Percentiles rank a stretch among this genome's conserved stretches.
These are phyloP conservation scores for Onygena corvina DNA, from an alignment of 2,329 filamentous ascomycete species.

Conservation along the genomic window DNA sequence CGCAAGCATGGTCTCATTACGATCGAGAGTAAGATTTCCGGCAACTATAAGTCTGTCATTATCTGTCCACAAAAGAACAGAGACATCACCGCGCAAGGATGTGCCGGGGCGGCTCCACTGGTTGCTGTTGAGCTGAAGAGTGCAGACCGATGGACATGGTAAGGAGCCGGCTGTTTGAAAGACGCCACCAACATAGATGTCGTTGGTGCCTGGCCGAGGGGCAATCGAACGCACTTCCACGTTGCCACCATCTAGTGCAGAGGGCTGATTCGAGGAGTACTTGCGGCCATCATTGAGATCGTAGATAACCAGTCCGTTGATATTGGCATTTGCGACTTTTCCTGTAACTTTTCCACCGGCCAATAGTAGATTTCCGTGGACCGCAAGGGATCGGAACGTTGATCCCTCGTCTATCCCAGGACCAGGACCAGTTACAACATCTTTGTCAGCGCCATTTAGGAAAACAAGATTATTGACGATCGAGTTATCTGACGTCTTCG, in stretches of 20 bases:
- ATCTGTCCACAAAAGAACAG: conserved; percentile 63
- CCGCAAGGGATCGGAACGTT: conserved; percentile 59
- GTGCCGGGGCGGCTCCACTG: conserved; percentile 74
- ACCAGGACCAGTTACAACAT: conserved; percentile 54
- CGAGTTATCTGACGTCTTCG: conserved; percentile 55
- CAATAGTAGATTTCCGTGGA: conserved; percentile 57
- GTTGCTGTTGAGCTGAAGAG: conserved; percentile 55
- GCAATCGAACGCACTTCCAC: conserved; percentile 66
- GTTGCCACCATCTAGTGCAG: conserved; percentile 57
- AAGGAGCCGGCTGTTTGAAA: conserved; percentile 77
- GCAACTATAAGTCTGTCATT: conserved; percentile 61
- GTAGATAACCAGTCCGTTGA: conserved; percentile 70
- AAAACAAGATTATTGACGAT: conserved; percentile 69
- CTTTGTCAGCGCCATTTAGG: conserved; percentile 60
- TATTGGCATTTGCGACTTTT: conserved; percentile 46
- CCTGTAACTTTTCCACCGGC: conserved; percentile 73
- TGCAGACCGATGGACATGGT: conserved; percentile 69
- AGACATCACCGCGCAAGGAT: conserved; percentile 57
- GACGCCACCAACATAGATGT: conserved; percentile 75
- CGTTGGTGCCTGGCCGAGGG: conserved; percentile 54
- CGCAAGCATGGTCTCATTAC: conserved; percentile 55
- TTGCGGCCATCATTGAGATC: conserved; percentile 51
- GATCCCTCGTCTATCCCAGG: conserved; percentile 55
- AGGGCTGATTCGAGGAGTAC: conserved; percentile 57
- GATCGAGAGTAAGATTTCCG: conserved; percentile 60